These are phyloP conservation scores for Amanita exitialis DNA, from an alignment of 768 basidiomycete species.

Conservation along the genomic window DNA sequence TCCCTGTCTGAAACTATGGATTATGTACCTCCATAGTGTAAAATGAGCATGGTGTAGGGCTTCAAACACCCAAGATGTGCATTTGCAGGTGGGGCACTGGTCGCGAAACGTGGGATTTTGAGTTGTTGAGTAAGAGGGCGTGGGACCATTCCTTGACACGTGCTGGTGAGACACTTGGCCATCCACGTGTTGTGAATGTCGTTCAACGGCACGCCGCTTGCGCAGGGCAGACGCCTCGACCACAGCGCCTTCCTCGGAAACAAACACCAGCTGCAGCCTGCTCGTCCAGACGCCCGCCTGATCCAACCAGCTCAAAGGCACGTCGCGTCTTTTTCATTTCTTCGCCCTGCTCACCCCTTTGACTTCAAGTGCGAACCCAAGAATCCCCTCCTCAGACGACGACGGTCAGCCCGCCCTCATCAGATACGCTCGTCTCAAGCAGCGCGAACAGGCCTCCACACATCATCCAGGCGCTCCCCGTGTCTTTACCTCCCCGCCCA, in stretches of 20 bases:
- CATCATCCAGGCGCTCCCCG: slow-evolving; percentile 26
- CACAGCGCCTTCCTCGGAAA: slow-evolving; percentile 71
- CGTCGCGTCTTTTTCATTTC: slow-evolving; percentile 11
- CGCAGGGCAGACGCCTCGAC: slow-evolving; percentile 82
- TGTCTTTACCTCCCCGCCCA: slow-evolving; percentile 35
- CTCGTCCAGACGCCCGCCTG: slow-evolving; percentile 15
- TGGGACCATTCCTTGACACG: too few species aligned
- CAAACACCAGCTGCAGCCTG: slow-evolving; percentile 22
- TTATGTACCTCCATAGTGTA: too few species aligned
- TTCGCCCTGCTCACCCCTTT: slow-evolving; percentile 30
- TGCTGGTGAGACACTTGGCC: too few species aligned
- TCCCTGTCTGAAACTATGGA: too few species aligned
- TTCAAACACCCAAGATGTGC: too few species aligned
- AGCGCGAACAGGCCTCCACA: slow-evolving; percentile 24
- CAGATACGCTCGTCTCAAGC: slow-evolving; percentile 33
- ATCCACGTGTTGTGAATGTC: slow-evolving; percentile 42
- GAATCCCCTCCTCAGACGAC: slow-evolving; percentile 32
- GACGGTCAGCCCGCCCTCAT: slow-evolving; percentile 30
- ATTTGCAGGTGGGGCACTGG: too few species aligned
- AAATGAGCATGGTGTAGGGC: too few species aligned
- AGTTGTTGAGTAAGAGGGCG: too few species aligned
- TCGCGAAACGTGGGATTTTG: too few species aligned
- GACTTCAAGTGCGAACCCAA: slow-evolving; percentile 48
- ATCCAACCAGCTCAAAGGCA: background rate
- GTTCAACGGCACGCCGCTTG: slow-evolving; percentile 75